Conservation (phyloP, 1,139 yeast genomes). For the Suhomyces panamericanus region DNA sequence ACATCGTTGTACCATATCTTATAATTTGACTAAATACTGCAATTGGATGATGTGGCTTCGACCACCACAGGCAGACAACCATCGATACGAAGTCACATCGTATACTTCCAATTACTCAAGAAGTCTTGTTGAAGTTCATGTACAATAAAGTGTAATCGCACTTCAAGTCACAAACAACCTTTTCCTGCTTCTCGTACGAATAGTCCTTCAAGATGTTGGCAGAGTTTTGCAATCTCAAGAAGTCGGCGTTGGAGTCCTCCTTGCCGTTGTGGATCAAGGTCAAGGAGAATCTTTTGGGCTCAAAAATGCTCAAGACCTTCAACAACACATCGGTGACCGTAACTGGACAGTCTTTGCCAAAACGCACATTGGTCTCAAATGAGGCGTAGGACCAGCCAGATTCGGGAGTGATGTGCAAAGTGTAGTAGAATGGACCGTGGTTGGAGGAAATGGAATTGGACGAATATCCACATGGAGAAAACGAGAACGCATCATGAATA, state of each 20-base stretch:
- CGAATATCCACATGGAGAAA: constrained; percentile 95
- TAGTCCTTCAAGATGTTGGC: constrained; percentile 34
- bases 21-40: neutral
- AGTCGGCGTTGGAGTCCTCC: constrained; percentile 21
- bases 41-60: constrained; percentile 4
- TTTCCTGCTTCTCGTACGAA: constrained; percentile 66
- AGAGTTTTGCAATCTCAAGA: constrained; percentile 34
- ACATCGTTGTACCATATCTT: no score
- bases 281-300: constrained; percentile 75
- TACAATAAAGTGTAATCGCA: constrained; percentile 50
- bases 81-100: neutral
- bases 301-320: constrained; percentile 63
- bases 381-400: constrained; percentile 94
- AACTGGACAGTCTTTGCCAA: constrained; percentile 33
- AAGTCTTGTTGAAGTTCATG: constrained; percentile 37
- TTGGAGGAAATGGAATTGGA: constrained; percentile 72
- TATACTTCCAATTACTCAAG: neutral
- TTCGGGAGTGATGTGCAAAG: constrained; percentile 94
- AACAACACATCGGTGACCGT: constrained; percentile 53
- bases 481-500: constrained; percentile 84
- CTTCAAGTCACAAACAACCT: constrained; percentile 67
- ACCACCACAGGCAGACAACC: constrained; percentile 16
- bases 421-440: constrained; percentile 67
- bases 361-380: constrained; percentile 82
- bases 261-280: constrained; percentile 56